phyloP scores from a whole-genome alignment of 179 eudicot genomes.

The Beta lomatogona region DNA sequence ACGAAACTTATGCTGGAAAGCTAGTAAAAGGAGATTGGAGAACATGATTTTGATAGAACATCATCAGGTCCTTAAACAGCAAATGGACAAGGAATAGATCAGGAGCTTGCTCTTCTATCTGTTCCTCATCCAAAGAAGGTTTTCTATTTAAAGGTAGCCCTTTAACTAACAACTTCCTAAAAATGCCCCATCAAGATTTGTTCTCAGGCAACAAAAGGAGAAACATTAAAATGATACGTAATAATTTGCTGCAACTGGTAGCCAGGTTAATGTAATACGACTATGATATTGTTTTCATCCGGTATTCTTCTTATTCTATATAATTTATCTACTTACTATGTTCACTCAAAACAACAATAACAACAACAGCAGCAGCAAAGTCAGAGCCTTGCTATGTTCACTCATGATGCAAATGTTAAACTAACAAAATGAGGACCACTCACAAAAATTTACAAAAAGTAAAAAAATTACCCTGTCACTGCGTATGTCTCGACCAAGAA shows the following conservation, averaged over 20 bases:
- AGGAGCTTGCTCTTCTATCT: neutral
- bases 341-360: too few species aligned
- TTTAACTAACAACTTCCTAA: neutral
- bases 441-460: neutral
- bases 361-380: too few species aligned
- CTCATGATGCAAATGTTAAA: neutral
- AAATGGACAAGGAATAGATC: neutral
- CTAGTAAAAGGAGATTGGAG: neutral
- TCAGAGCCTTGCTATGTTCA: too few species aligned
- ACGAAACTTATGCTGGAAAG: neutral
- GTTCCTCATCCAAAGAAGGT: neutral
- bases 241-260: neutral
- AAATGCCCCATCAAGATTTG: neutral
- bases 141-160: neutral
- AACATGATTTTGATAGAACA: neutral
- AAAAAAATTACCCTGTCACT: constrained; percentile 43
- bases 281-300: neutral
- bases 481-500: constrained; percentile 47
- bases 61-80: neutral
- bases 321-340: neutral
- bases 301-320: neutral
- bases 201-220: neutral
- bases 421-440: constrained; percentile 1
- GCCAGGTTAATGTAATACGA: neutral
- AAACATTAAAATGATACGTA: neutral